Evolutionary conservation across 2,329 filamentous ascomycete genomes (phyloP).

Genomic region (Aspergillus sp.): DNA sequence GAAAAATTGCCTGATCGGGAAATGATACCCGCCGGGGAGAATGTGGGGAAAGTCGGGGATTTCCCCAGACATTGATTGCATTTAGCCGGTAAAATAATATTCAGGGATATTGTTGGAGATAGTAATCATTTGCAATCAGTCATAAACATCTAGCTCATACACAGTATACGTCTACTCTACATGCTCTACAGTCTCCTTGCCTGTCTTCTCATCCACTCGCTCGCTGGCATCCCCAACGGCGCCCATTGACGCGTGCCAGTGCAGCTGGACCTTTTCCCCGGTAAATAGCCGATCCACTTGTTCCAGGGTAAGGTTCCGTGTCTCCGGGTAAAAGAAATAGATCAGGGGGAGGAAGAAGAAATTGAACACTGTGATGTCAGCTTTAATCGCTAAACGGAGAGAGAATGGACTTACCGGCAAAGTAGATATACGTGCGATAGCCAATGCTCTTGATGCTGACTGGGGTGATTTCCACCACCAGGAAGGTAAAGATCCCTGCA

Average conservation of each 20-base stretch:
- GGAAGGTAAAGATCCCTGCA: constrained; percentile 49
- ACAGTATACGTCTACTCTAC: constrained; percentile 20
- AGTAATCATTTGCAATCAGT: too few relatives aligned
- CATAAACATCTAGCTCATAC: too few relatives aligned
- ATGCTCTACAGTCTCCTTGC: constrained; percentile 20
- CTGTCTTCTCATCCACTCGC: constrained; percentile 21
- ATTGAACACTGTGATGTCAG: constrained; percentile 42
- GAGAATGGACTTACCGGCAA: constrained; percentile 28
- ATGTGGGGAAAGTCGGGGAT: constrained; percentile 9
- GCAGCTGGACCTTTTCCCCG: constrained; percentile 30
- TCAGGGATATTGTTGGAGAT: too few relatives aligned
- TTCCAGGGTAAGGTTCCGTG: constrained; percentile 34
- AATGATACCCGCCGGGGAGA: constrained; percentile 21
- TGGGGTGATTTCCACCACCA: constrained; percentile 50
- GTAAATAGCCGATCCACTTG: constrained; percentile 42
- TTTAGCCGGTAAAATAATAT: too few relatives aligned
- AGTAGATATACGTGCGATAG: constrained; percentile 49
- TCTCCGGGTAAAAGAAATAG: constrained; percentile 45
- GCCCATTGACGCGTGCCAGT: constrained; percentile 34
- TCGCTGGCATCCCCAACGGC: constrained; percentile 24
- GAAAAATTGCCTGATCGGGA: constrained; percentile 19
- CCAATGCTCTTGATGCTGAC: constrained; percentile 44
- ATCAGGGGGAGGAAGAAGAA: constrained; percentile 53
- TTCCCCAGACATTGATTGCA: not conserved
- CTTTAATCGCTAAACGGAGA: too few relatives aligned